These are phyloP conservation scores for Xylaria bambusicola DNA, from an alignment of 495 filamentous ascomycete species.

Conservation along the genomic window DNA sequence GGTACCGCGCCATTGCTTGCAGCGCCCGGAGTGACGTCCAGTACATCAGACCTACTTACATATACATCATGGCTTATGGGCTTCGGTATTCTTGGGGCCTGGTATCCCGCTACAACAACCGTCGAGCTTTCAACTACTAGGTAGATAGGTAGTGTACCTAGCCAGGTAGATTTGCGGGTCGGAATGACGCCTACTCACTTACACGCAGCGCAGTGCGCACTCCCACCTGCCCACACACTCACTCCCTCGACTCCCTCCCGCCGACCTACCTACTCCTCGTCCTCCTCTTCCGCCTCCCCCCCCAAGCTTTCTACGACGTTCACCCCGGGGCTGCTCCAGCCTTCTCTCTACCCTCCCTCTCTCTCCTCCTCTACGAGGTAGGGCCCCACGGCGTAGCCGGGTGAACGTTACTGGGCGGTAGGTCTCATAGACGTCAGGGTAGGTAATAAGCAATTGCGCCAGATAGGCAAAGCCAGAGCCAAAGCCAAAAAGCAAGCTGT, in stretches of 20 bases:
- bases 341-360: slow-evolving; percentile 8
- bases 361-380: no score
- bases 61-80: neutral
- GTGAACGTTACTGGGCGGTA: slow-evolving; percentile 16
- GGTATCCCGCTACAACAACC: slow-evolving; percentile 1
- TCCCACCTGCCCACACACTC: slow-evolving; percentile 4
- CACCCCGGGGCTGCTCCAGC: slow-evolving; percentile 22
- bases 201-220: no score
- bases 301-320: slow-evolving; percentile 7
- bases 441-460: slow-evolving; percentile 9
- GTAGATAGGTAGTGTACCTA: no score
- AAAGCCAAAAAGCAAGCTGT: slow-evolving; percentile 13
- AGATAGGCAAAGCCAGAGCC: slow-evolving; percentile 13
- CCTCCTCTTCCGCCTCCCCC: slow-evolving; percentile 4
- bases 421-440: neutral
- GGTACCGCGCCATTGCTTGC: slow-evolving; percentile 14
- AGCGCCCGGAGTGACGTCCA: slow-evolving; percentile 6
- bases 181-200: slow-evolving; percentile 22
- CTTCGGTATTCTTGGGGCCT: slow-evolving; percentile 5
- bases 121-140: slow-evolving; percentile 16
- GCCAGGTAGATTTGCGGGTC: slow-evolving; percentile 18
- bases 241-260: neutral
- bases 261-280: slow-evolving; percentile 7
- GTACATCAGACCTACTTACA: neutral
- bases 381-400: slow-evolving; percentile 15